These are phyloP conservation scores for Rubus idaeus DNA, from an alignment of 306 rosid species.

Conservation along the genomic window DNA sequence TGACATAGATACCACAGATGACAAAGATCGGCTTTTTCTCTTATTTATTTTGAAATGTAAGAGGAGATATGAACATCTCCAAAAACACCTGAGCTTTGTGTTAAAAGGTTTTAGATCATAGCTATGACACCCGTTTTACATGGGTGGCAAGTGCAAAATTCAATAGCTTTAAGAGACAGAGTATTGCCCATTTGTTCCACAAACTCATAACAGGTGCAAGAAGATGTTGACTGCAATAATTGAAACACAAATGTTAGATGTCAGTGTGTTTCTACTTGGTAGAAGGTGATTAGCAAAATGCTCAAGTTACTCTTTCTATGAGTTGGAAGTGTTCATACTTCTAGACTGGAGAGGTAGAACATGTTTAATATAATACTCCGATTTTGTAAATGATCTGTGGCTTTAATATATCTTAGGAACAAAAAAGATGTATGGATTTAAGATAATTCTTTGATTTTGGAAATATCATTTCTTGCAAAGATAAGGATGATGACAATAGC, in stretches of 20 bases:
- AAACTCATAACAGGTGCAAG: slow-evolving; percentile 8
- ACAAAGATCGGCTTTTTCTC: background rate
- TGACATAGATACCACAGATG: no score
- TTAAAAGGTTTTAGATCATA: background rate
- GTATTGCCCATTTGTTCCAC: slow-evolving; percentile 12
- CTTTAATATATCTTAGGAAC: background rate
- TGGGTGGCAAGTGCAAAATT: background rate
- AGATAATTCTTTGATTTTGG: slow-evolving; percentile 6
- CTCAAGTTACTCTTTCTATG: background rate
- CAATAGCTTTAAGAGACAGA: background rate
- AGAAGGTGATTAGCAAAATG: background rate
- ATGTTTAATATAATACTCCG: background rate
- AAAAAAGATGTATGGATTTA: background rate
- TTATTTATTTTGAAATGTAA: background rate
- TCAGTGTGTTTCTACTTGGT: background rate
- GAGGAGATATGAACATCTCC: background rate
- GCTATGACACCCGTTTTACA: background rate
- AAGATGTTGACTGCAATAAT: background rate
- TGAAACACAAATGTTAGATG: slow-evolving; percentile 6
- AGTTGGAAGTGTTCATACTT: background rate
- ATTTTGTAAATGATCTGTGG: background rate
- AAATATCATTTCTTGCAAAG: slow-evolving; percentile 14
- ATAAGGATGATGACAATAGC: slow-evolving; percentile 9
- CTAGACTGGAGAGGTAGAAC: slow-evolving; percentile 1
- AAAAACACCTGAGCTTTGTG: background rate